phyloP scores from a whole-genome alignment of 768 basidiomycete species.

The Asterophora lycoperdoides region DNA sequence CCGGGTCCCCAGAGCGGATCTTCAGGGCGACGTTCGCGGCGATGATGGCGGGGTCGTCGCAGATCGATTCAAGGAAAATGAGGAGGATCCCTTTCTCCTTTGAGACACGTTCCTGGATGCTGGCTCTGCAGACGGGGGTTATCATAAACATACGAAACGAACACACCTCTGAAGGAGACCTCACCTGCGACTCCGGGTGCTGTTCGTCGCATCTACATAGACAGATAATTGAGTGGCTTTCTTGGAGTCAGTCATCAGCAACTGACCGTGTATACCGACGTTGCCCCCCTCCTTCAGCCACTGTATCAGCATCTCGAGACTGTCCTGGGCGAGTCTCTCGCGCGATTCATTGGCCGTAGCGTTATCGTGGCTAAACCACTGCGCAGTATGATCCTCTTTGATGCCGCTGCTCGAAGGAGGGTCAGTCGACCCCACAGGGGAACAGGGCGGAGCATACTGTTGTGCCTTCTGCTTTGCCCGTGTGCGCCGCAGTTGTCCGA shows the following conservation, averaged over 20 bases:
- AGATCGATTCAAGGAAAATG: conserved; percentile 93
- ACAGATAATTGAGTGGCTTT: neutral
- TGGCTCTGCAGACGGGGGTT: conserved; percentile 46
- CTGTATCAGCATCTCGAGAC: conserved; percentile 88
- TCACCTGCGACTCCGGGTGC: conserved; percentile 70
- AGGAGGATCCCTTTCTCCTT: conserved; percentile 83
- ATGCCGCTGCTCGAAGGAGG: conserved; percentile 57
- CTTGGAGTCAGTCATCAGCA: neutral
- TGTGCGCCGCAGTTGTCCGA: conserved; percentile 87
- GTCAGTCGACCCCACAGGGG: neutral
- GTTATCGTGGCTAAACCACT: conserved; percentile 88
- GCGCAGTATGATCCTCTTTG: conserved; percentile 87
- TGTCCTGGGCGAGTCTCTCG: conserved; percentile 84
- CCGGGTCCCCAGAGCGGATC: conserved; percentile 94
- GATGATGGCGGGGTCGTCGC: conserved; percentile 91
- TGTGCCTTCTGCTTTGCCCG: conserved; percentile 79
- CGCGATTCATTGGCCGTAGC: conserved; percentile 68
- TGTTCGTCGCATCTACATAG: conserved; percentile 88
- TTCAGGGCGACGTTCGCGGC: conserved; percentile 96
- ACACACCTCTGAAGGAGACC: conserved; percentile 9
- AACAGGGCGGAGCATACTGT: conserved; percentile 41
- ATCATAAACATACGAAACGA: neutral
- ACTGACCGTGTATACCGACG: conserved; percentile 91
- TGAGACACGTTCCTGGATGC: conserved; percentile 78
- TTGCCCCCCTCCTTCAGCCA: conserved; percentile 97